Base-by-base conservation (phyloP, 2,329 filamentous ascomycete species). In the Rutstroemia sp. region DNA sequence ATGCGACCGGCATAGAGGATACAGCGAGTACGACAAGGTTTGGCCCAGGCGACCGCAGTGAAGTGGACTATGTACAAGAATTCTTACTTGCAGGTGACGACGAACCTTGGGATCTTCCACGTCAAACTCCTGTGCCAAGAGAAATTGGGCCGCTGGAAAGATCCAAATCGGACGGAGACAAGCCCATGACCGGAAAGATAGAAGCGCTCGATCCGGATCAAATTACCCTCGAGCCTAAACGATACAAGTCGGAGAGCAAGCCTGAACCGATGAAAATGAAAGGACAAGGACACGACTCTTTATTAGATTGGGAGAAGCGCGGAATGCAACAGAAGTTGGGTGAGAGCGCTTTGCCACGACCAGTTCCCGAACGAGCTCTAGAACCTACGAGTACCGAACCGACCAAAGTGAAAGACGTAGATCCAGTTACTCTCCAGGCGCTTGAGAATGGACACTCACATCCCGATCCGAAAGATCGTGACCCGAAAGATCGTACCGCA, bases 31-130 rank as follows among this genome's bases (percentile, higher is more conserved):
- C 19, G 4, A 45, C 42, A 21, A 46, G 51, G 41, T 55, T 55
- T 17, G 52, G 52, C 3, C 48, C 45, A 16, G 52, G 52, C 21
- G 52, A 55, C 37, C 46, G 27, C 7, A 47, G 46, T 4, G 39
- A 38, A 25, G 38, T 55, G 19, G 52, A 55, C 14, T 50, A 44
- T 34, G 34, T 55, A 16, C 45, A 55, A 44, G 52, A 55, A 17
- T 55, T 44, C 41, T 39, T 55, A 21, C 45, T 49, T 4, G 52
- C 52, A 34, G 52, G 52, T 23, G 52, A 55, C 7, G 52, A 55
- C 23, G 52, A 34, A 9, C 52, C 52, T 34, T 55, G 52, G 52
- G 48, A 55, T 14, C 46, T 55, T 50, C 52, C 52, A 17, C 52
- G 52, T 14, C 52, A 50, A 50, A 55, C 45, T 42, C 39, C 30